Conservation (phyloP, 1,139 yeast genomes). For the Saccharomyces pastorianus region DNA sequence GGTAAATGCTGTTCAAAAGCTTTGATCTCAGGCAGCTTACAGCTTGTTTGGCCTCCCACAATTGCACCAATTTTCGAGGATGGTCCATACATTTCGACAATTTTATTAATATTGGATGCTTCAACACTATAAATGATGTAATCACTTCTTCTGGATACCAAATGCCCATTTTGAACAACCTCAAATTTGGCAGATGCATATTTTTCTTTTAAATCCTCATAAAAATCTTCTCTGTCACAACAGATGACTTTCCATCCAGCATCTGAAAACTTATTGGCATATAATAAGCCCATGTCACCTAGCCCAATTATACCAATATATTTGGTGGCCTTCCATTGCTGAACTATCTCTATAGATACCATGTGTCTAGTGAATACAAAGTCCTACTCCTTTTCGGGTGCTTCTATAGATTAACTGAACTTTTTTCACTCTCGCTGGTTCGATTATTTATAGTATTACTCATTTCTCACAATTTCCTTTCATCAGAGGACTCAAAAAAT, state of each 20-base stretch:
- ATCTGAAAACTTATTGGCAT: constrained; percentile 65
- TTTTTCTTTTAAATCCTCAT: constrained; percentile 40
- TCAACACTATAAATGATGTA: constrained; percentile 84
- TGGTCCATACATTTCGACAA: constrained; percentile 73
- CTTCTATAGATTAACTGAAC: not conserved
- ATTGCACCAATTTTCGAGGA: constrained; percentile 80
- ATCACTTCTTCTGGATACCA: constrained; percentile 72
- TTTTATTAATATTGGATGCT: constrained; percentile 67
- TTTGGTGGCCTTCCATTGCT: constrained; percentile 37
- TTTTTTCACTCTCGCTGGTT: not conserved
- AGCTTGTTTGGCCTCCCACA: constrained; percentile 96
- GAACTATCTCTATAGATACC: constrained; percentile 4
- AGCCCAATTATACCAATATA: constrained; percentile 85
- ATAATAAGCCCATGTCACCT: constrained; percentile 92
- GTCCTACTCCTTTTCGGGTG: not conserved
- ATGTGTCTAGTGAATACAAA: not conserved
- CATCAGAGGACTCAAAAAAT: not conserved
- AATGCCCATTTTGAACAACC: constrained; percentile 67
- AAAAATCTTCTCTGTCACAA: constrained; percentile 73
- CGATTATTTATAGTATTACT: not conserved
- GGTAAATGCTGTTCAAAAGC: constrained; percentile 79
- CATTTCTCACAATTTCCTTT: not conserved
- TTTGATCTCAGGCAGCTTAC: constrained; percentile 80
- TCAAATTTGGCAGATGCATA: constrained; percentile 42
- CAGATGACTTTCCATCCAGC: constrained; percentile 93